Evolutionary conservation across 1,139 yeast genomes (phyloP).

Genomic region (Pneumocystis oryctolagi): DNA sequence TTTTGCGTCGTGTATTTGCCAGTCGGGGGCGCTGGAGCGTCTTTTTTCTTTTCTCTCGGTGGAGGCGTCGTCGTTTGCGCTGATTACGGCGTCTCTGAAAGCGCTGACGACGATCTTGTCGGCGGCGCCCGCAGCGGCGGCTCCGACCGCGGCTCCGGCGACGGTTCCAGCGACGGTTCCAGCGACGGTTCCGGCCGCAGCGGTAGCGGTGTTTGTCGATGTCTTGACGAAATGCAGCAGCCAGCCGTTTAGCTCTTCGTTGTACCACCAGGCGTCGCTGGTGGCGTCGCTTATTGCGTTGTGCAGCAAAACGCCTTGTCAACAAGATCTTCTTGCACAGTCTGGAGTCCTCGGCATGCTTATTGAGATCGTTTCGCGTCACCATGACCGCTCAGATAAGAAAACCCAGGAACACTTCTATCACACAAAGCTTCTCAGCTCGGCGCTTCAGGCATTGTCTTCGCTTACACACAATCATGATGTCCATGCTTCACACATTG

Average conservation of each 20-base stretch:
- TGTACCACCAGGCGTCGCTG: conserved; percentile 18
- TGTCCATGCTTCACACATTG: conserved; percentile 11
- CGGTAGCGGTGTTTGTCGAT: neutral
- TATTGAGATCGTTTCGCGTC: conserved; percentile 11
- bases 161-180: neutral
- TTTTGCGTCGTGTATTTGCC: neutral
- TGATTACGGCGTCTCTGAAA: neutral
- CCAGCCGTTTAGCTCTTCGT: conserved; percentile 10
- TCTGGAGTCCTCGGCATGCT: conserved; percentile 9
- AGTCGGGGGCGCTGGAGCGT: neutral
- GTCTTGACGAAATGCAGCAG: neutral
- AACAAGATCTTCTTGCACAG: conserved; percentile 15
- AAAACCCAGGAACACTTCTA: neutral
- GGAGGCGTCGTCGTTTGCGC: neutral
- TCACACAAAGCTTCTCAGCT: conserved; percentile 16
- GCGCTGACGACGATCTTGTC: neutral
- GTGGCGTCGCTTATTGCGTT: conserved; percentile 18
- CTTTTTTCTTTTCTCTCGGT: neutral
- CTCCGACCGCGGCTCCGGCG: neutral
- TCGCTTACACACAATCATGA: conserved; percentile 16
- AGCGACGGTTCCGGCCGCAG: neutral
- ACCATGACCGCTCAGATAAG: conserved; percentile 6
- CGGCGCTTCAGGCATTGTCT: conserved; percentile 22
- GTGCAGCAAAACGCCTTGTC: conserved; percentile 9
- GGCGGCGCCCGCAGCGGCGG: neutral